phyloP scores from a whole-genome alignment of 495 filamentous ascomycete genomes.

The Xylaria palmicola region DNA sequence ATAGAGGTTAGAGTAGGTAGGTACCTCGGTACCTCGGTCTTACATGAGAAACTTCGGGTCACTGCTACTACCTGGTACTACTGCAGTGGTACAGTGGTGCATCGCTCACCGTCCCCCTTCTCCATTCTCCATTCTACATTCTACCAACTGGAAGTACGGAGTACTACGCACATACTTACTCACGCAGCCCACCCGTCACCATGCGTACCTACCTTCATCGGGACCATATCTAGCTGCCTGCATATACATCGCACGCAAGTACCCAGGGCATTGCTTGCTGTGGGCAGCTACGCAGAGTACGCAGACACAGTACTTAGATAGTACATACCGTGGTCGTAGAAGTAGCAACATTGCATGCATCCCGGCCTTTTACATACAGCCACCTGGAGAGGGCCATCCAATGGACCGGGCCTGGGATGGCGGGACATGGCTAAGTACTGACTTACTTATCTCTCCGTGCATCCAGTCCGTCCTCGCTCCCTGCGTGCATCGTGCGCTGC shows the following conservation, averaged over 20 bases:
- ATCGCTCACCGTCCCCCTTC: background rate
- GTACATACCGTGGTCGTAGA: no score
- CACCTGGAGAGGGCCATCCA: background rate
- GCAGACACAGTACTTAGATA: no score
- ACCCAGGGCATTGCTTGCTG: no score
- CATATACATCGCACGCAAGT: no score
- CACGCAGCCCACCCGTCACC: background rate
- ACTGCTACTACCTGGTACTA: background rate
- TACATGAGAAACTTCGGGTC: no score
- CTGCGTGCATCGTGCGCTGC: background rate
- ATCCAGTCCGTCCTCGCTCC: background rate
- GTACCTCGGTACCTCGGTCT: no score
- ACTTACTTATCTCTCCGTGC: background rate
- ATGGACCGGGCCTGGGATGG: background rate
- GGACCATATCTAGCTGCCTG: conserved; percentile 2
- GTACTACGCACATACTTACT: no score
- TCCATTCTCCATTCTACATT: background rate
- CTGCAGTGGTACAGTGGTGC: background rate
- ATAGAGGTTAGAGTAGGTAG: no score
- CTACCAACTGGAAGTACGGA: no score
- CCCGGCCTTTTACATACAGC: no score
- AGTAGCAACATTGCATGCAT: no score
- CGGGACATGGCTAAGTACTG: background rate
- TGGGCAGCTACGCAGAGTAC: no score
- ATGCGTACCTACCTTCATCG: background rate